Base-by-base conservation (phyloP, 176 grass and related monocot species). In the Pontederia paniculata region DNA sequence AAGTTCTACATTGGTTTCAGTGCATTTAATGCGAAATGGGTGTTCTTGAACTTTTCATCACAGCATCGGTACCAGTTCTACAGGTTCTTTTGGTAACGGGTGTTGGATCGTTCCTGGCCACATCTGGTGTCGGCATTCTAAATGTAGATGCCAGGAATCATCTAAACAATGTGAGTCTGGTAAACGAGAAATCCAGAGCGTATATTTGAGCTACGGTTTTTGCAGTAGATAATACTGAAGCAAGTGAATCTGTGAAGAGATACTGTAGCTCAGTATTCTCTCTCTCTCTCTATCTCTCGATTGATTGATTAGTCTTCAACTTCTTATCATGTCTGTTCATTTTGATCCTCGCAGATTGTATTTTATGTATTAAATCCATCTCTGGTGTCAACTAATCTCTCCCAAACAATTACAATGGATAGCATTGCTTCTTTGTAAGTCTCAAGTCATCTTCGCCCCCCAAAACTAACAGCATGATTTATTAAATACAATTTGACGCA, bases 31-130 rank as follows among this genome's bases (percentile, higher is more conserved):
- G 28, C 28, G 60, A 72, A 16, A 96, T 96, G 90, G 74, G 67
- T 23, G 21, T 86, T 65, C 1, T 96, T 46, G 67, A 76, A 42
- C 85, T 96, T 58, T 89, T 96, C 21, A 8, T 83, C 28, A 85
- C 76, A 6, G 82, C 90, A n/a, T 81, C 82, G 2, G 58, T 96
- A 21, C 90, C 85, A 0, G 90, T 89, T 12, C 31, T 83, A 18
- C 86, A 83, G 11, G 84, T 86, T 69, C 83, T 89, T 50, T 17
- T 96, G 59, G 70, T 96, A 17, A 89, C 79, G 18, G 82, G 79
- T 13, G 76, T 96, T 41, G 90, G 85, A 28, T 80, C 85, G 0
- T 86, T 96, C 68, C 60, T 95, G 10, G 85, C 90, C 9, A 81
- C 13, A 10, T 70, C 64, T 55, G 46, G 54, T 51, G 66, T 74